Evolutionary conservation across 2,329 filamentous ascomycete genomes (phyloP).

Genomic region (Raffaelea arxii): DNA sequence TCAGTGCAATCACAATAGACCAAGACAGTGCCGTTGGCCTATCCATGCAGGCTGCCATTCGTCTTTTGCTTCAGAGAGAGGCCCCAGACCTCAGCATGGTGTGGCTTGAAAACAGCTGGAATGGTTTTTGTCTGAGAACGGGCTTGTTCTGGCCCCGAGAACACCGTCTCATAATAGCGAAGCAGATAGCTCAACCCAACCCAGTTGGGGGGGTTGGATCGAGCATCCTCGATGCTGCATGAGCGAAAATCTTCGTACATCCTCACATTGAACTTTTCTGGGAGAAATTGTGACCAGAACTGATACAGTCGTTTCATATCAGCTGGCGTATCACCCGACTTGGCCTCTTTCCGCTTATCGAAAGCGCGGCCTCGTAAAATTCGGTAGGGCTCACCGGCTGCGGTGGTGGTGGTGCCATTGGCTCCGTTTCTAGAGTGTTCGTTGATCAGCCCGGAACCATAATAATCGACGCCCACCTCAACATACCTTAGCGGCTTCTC

Average conservation of each 20-base stretch:
- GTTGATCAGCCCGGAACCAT: too few relatives aligned
- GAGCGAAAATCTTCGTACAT: slow-evolving; percentile 69
- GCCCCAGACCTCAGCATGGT: slow-evolving; percentile 18
- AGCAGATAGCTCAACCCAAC: slow-evolving; percentile 53
- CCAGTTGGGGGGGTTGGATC: slow-evolving; percentile 31
- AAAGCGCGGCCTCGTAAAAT: slow-evolving; percentile 30
- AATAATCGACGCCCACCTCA: too few relatives aligned
- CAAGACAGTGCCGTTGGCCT: too few relatives aligned
- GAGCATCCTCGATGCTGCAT: slow-evolving; percentile 55
- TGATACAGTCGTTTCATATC: slow-evolving; percentile 61
- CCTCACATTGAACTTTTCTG: slow-evolving; percentile 61
- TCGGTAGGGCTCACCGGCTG: slow-evolving; percentile 16
- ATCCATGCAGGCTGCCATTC: too few relatives aligned
- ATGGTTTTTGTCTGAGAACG: slow-evolving; percentile 17
- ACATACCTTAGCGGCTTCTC: too few relatives aligned
- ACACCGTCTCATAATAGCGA: slow-evolving; percentile 48
- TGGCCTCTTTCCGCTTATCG: slow-evolving; percentile 23
- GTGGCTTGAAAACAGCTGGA: slow-evolving; percentile 18
- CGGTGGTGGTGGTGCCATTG: neutral
- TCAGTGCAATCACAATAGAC: too few relatives aligned
- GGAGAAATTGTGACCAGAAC: slow-evolving; percentile 66
- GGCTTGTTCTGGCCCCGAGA: slow-evolving; percentile 14
- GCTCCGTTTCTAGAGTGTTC: neutral
- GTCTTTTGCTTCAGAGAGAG: too few relatives aligned
- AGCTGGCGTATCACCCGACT: slow-evolving; percentile 30